Evolutionary conservation across 2,329 filamentous ascomycete genomes (phyloP), one percentile per base, ranked within the genome.

Genomic region (Albophoma yamanashiensis): DNA sequence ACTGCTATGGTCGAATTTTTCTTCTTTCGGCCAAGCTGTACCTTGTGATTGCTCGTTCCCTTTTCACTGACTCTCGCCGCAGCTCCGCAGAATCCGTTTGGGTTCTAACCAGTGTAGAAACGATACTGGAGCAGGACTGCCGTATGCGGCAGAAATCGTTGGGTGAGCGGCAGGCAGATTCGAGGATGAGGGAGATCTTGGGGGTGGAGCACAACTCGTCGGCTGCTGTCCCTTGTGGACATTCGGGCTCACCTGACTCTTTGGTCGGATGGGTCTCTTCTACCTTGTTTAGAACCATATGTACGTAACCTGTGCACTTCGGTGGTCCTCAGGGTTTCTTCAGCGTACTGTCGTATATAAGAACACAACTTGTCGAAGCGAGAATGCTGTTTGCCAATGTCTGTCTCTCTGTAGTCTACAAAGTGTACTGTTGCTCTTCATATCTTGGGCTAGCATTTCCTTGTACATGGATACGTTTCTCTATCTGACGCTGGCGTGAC

Each of bases 11-110:
- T 45, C 7, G 3, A 4, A 8, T 15, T 57, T 4, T 9, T 31
- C 3, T 31, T 31, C 27, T 3, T 5, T 27, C 31, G 14, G 17
- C 4, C 31, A 4, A 36, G 34, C 9, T 6, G 34, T 36, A 36
- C 34, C 34, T 36, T 8, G 4, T 36, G 34, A 36, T 36, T 36
- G 2, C 9, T 36, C 14, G 15, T 11, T 45, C 8, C 39, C 4
- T 14, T 6, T 17, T 56, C 7, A 55, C 64, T 70, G 53, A 71
- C 60, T 40, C 53, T 57, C 36, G 27, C 17, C 52, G 20, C 43
- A 82, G 80, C 80, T 38, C 80, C 80, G 15, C 73, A 82, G 62
- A 82, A 82, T 63, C 80, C 80, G 1, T 82, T 82, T 64, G 80
- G 80, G 27, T 82, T 82, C 64, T 79, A 67, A 69, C 12, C 14